Evolutionary conservation across 1,139 yeast genomes (phyloP).

Genomic region (Pneumocystis carinii): DNA sequence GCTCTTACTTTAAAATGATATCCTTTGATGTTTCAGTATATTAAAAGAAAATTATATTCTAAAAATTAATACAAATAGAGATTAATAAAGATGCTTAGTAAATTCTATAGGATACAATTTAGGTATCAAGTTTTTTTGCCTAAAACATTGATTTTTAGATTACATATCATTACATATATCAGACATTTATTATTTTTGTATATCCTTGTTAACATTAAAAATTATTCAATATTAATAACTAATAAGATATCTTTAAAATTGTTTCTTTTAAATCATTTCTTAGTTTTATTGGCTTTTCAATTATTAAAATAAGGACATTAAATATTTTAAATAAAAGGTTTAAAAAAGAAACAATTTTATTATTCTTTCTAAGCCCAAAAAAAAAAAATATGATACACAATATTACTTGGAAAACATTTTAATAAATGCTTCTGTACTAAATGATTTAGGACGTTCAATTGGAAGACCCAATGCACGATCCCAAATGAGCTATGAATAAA

Average conservation of each 20-base stretch:
- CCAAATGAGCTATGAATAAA: constrained; percentile 31
- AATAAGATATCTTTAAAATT: no score
- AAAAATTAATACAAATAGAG: neutral
- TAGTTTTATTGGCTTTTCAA: no score
- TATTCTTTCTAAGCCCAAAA: neutral
- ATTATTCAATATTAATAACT: no score
- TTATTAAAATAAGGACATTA: no score
- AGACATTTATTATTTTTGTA: neutral
- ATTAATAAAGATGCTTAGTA: neutral
- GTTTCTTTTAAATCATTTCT: no score
- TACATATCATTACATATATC: neutral
- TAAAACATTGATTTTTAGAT: neutral
- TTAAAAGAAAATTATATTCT: neutral
- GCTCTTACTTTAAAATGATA: neutral
- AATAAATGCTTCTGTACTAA: neutral
- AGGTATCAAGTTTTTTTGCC: neutral
- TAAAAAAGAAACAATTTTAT: neutral
- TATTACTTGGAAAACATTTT: neutral
- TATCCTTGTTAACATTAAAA: no score
- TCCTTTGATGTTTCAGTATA: neutral
- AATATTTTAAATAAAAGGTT: neutral
- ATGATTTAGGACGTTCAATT: constrained; percentile 31
- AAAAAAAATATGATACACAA: neutral
- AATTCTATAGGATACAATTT: neutral
- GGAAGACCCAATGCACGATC: constrained; percentile 47